These are phyloP conservation scores for Maudiozyma serrabonitensis DNA, from an alignment of 805 yeast species.

Conservation along the genomic window DNA sequence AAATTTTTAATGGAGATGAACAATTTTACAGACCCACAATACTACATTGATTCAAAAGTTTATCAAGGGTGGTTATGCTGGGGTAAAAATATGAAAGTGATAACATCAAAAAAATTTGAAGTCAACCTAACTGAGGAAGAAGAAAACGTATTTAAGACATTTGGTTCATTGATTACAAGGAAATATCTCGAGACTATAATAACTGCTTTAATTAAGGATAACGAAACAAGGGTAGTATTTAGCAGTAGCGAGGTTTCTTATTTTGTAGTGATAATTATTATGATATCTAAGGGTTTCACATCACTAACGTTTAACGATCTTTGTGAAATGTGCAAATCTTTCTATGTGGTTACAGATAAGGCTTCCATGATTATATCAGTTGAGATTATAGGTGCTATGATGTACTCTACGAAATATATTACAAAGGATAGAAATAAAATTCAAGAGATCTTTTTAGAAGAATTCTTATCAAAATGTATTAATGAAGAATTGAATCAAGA, in stretches of 20 bases:
- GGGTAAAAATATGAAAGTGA: conserved; percentile 46
- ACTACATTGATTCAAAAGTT: conserved; percentile 48
- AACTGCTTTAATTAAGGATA: conserved; percentile 48
- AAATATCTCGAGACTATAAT: conserved; percentile 51
- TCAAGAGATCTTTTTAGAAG: conserved; percentile 40
- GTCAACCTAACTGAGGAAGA: conserved; percentile 36
- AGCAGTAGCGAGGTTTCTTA: conserved; percentile 56
- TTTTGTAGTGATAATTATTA: conserved; percentile 38
- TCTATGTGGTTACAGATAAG: conserved; percentile 58
- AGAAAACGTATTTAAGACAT: conserved; percentile 28
- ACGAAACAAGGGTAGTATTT: conserved; percentile 59
- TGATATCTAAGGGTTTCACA: conserved; percentile 36
- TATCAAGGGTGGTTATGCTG: conserved; percentile 68
- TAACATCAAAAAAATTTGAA: conserved; percentile 25
- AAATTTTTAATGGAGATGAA: conserved; percentile 43
- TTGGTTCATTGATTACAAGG: conserved; percentile 40
- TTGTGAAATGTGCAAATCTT: conserved; percentile 37
- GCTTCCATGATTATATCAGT: conserved; percentile 65
- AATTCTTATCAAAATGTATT: conserved; percentile 39
- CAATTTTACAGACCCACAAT: conserved; percentile 38
- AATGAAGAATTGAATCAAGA: conserved; percentile 62
- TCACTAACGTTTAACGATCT: conserved; percentile 42
- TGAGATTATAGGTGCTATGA: conserved; percentile 59
- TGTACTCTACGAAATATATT: conserved; percentile 40
- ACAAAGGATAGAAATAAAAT: conserved; percentile 23